Conservation (phyloP, 2,329 filamentous ascomycete genomes). For the Neodidymelliopsis sp. region DNA sequence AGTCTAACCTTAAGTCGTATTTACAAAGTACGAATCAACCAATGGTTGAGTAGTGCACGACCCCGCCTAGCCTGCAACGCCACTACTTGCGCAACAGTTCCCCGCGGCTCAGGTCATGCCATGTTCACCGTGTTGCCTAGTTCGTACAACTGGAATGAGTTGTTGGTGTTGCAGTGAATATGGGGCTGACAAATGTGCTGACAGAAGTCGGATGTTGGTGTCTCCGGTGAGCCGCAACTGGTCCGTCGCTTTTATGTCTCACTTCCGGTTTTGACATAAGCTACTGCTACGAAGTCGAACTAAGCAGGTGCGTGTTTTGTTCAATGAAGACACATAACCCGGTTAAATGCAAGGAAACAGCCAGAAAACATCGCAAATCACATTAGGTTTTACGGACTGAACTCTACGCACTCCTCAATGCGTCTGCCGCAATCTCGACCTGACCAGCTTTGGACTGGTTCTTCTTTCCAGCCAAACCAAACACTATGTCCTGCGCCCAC, state of each 20-base stretch:
- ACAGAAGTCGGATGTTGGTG: not conserved
- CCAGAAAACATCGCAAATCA: no score
- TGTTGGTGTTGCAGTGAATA: not conserved
- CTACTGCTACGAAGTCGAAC: no score
- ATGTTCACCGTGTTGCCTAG: not conserved
- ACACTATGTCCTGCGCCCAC: conserved; percentile 36
- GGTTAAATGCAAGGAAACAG: no score
- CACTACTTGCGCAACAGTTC: no score
- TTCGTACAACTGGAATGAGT: not conserved
- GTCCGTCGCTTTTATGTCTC: not conserved
- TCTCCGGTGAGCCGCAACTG: not conserved
- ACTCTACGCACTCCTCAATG: not conserved
- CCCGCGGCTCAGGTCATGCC: not conserved
- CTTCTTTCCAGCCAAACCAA: conserved; percentile 20
- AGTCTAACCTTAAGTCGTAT: conserved; percentile 1
- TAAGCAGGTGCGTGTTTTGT: no score
- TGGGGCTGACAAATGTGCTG: conserved; percentile 6
- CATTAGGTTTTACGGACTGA: not conserved
- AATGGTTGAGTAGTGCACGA: no score
- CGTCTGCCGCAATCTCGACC: not conserved
- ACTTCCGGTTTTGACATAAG: no score
- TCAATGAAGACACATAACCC: no score
- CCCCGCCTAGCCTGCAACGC: not conserved
- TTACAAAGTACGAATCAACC: not conserved
- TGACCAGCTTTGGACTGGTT: not conserved